These are phyloP conservation scores for Syncephalastrum monosporum DNA, from an alignment of 371 early-diverging fungal species.

Conservation along the genomic window DNA sequence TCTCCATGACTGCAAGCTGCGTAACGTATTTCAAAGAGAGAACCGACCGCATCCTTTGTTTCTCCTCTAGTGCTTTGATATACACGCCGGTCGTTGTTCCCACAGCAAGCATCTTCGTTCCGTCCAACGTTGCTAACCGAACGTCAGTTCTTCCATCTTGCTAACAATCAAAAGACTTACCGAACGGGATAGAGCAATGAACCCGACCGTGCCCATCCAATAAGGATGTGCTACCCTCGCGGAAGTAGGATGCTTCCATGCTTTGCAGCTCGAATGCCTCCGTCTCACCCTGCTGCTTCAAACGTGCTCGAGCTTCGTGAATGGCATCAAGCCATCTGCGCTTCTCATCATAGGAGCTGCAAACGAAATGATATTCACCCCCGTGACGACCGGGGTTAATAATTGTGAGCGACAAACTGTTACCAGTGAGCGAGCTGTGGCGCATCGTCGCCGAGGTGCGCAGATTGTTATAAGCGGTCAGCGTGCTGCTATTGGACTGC, in stretches of 20 bases:
- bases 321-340: conserved; percentile 77
- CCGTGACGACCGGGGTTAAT: conserved; percentile 22
- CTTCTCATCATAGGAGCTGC: conserved; percentile 51
- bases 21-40: conserved; percentile 16
- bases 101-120: conserved; percentile 36
- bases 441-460: conserved; percentile 5
- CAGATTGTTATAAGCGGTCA: conserved; percentile 1
- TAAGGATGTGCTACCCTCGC: background rate
- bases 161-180: conserved; percentile 3
- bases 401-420: conserved; percentile 10
- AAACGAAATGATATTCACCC: conserved; percentile 10
- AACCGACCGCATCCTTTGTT: conserved; percentile 7
- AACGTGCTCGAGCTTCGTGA: conserved; percentile 54
- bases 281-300: conserved; percentile 21
- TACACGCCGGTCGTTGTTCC: conserved; percentile 80
- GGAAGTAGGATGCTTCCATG: conserved; percentile 15
- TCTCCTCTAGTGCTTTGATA: conserved; percentile 19
- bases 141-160: background rate
- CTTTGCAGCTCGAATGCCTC: conserved; percentile 56
- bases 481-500: conserved; percentile 2
- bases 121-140: background rate
- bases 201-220: conserved; percentile 37
- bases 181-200: conserved; percentile 60
- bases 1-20: conserved; percentile 24
- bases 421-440: background rate